These are phyloP conservation scores for Aspergillus sp. DNA, from an alignment of 2,329 filamentous ascomycete genomes.

Conservation along the genomic window DNA sequence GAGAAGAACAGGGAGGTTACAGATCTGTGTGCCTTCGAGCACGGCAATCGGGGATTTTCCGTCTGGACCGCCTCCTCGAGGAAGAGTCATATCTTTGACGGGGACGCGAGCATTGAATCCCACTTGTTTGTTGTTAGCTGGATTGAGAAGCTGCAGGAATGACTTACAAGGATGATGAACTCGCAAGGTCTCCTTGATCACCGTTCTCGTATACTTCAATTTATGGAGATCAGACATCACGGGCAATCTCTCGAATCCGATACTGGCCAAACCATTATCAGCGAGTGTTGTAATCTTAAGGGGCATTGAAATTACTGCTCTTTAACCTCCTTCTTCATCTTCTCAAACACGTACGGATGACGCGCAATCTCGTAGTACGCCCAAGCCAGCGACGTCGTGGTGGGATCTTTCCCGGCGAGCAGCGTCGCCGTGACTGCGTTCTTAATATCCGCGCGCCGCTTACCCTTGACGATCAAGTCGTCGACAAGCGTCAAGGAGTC, in stretches of 20 bases:
- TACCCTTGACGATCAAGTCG: not conserved
- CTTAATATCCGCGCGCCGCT: not conserved
- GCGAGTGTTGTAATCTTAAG: not conserved
- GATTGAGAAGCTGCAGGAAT: not conserved
- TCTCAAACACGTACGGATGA: not conserved
- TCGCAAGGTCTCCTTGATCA: not conserved
- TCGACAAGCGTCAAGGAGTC: not conserved
- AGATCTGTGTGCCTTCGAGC: conserved; percentile 25
- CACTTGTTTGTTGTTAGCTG: not conserved
- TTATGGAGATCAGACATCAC: not conserved
- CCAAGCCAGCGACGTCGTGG: not conserved
- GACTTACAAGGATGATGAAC: not conserved
- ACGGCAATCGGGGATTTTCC: conserved; percentile 28
- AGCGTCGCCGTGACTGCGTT: not conserved
- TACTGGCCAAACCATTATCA: not conserved
- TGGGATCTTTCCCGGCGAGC: not conserved
- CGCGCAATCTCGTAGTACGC: not conserved
- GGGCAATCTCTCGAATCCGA: not conserved
- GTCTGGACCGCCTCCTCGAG: conserved; percentile 58
- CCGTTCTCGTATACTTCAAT: not conserved
- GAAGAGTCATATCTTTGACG: conserved; percentile 37
- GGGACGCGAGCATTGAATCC: conserved; percentile 34
- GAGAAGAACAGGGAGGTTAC: not conserved
- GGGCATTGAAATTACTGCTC: not conserved
- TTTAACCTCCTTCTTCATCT: not conserved